Conservation (phyloP, 495 filamentous ascomycete species). For the Letharia lupina region DNA sequence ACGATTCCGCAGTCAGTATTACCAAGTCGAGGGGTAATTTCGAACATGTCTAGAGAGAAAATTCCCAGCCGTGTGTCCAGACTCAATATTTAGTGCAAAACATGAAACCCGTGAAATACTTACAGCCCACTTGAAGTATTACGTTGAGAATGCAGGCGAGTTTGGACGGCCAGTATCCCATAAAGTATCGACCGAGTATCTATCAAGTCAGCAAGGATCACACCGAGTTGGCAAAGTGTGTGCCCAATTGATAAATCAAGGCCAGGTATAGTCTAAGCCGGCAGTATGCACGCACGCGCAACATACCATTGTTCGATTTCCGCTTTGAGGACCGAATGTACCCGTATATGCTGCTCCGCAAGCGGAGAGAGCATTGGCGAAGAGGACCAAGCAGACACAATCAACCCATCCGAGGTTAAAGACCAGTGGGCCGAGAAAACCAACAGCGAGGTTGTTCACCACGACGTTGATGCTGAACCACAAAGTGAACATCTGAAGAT, state of each 20-base stretch:
- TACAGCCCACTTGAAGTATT: slow-evolving; percentile 58
- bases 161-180: slow-evolving; percentile 72
- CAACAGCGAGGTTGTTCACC: slow-evolving; percentile 61
- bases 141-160: slow-evolving; percentile 58
- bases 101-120: no score
- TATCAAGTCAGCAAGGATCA: slow-evolving; percentile 22
- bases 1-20: no score
- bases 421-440: slow-evolving; percentile 57
- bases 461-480: slow-evolving; percentile 48
- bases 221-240: background rate
- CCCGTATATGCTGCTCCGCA: slow-evolving; percentile 56
- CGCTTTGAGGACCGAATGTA: slow-evolving; percentile 59
- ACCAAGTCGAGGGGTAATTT: no score
- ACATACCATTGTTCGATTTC: slow-evolving; percentile 60
- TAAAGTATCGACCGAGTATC: slow-evolving; percentile 62
- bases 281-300: background rate
- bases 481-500: slow-evolving; percentile 24
- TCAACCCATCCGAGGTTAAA: slow-evolving; percentile 59
- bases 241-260: background rate
- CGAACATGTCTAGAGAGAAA: no score
- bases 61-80: no score
- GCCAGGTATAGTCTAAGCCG: background rate
- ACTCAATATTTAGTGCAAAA: no score
- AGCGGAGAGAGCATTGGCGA: slow-evolving; percentile 50
- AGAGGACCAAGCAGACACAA: slow-evolving; percentile 51